phyloP scores from a whole-genome alignment of 2,329 filamentous ascomycete species.

The Trichoderma gracile region DNA sequence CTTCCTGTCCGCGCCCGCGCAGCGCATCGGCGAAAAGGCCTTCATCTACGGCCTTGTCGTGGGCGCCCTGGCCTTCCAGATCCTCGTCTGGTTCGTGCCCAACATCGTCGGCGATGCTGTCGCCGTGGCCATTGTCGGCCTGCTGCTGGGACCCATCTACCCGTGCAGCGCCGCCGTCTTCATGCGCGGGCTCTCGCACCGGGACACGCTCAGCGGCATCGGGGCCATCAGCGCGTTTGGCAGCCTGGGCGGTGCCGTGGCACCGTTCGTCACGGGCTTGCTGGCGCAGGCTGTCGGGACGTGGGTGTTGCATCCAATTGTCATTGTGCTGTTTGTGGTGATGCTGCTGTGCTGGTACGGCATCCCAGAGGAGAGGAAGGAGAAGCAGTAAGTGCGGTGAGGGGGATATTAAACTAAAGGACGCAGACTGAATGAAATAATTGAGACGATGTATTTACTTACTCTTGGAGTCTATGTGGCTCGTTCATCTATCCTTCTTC shows the following conservation, averaged over 20 bases:
- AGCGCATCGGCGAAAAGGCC: conserved; percentile 67
- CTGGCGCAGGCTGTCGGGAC: conserved; percentile 63
- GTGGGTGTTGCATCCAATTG: conserved; percentile 67
- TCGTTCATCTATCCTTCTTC: conserved; percentile 13
- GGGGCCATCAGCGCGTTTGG: conserved; percentile 70
- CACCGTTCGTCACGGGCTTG: conserved; percentile 66
- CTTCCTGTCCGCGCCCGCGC: conserved; percentile 64
- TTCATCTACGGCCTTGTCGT: conserved; percentile 65
- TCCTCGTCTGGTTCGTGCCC: conserved; percentile 77
- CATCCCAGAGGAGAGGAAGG: conserved; percentile 60
- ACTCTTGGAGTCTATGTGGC: background rate
- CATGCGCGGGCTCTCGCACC: conserved; percentile 57
- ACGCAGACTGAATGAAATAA: background rate
- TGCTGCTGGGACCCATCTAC: conserved; percentile 77
- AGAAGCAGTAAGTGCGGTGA: conserved; percentile 50
- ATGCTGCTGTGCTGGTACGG: conserved; percentile 68
- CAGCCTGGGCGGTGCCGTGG: conserved; percentile 66
- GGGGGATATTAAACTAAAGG: background rate
- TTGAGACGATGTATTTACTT: background rate
- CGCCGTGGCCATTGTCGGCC: conserved; percentile 67
- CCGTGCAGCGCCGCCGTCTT: conserved; percentile 70
- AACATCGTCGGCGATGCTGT: conserved; percentile 72
- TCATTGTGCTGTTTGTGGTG: conserved; percentile 61
- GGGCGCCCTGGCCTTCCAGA: conserved; percentile 66
- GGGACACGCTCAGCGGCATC: conserved; percentile 63